These are phyloP conservation scores for Ramularia collo-cygni DNA, from an alignment of 2,329 filamentous ascomycete species.

Conservation along the genomic window DNA sequence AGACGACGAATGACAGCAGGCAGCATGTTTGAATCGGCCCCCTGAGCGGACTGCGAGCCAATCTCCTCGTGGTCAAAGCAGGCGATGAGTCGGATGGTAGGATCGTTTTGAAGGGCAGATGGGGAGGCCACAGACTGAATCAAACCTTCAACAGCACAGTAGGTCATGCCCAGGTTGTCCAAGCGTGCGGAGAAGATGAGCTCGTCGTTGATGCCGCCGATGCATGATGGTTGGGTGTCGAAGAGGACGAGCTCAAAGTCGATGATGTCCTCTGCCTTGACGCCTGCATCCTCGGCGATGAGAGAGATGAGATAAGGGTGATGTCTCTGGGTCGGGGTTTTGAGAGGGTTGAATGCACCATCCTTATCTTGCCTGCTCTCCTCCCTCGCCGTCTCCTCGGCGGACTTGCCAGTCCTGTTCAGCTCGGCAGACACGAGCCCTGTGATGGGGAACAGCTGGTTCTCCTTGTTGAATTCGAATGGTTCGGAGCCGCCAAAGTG, in stretches of 20 bases:
- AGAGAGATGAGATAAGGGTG: conserved; percentile 81
- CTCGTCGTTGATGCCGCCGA: conserved; percentile 87
- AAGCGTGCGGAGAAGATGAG: conserved; percentile 93
- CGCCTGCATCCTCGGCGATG: conserved; percentile 71
- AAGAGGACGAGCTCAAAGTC: conserved; percentile 98
- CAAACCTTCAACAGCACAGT: conserved; percentile 79
- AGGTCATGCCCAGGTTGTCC: conserved; percentile 95
- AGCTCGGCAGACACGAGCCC: conserved; percentile 83
- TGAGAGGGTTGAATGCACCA: conserved; percentile 63
- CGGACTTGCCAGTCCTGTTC: conserved; percentile 60
- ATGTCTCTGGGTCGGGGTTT: conserved; percentile 72
- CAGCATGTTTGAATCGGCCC: conserved; percentile 85
- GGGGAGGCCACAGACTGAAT: conserved; percentile 66
- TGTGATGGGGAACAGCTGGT: conserved; percentile 86
- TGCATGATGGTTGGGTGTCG: conserved; percentile 82
- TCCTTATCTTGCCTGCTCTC: conserved; percentile 32
- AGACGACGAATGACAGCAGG: conserved; percentile 81
- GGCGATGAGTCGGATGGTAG: conserved; percentile 79
- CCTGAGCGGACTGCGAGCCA: conserved; percentile 84
- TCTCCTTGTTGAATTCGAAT: conserved; percentile 96
- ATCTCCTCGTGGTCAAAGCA: conserved; percentile 99
- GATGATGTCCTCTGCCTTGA: conserved; percentile 63
- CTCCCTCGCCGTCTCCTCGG: conserved; percentile 42
- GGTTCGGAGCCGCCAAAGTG: conserved; percentile 80
- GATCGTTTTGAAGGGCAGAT: conserved; percentile 64